A percentile compares a stretch with the other conserved stretches of the same genome.
Conservation (phyloP, 2,329 filamentous ascomycete genomes). For the Fusarium floridanum region DNA sequence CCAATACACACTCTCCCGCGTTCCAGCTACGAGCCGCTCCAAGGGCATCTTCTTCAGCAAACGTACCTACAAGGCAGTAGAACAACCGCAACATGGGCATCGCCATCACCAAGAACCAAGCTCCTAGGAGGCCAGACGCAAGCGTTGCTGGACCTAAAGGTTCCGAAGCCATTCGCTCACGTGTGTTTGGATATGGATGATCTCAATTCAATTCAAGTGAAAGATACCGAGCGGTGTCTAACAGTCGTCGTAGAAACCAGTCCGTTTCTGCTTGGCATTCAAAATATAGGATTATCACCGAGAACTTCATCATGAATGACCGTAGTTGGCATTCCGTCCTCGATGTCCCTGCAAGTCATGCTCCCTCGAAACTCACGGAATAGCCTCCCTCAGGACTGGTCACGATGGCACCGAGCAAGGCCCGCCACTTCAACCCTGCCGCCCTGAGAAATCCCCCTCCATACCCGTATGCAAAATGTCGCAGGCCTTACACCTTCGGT, state of each 20-base stretch:
- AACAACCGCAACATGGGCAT: background rate
- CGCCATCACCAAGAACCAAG: background rate
- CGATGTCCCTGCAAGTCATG: background rate
- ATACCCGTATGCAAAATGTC: background rate
- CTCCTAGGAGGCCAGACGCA: background rate
- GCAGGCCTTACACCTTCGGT: background rate
- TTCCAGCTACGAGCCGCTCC: background rate
- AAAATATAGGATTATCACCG: background rate
- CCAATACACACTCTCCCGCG: background rate
- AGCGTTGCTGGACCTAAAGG: background rate
- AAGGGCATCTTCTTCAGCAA: background rate
- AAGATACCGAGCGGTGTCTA: background rate
- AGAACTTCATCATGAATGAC: background rate
- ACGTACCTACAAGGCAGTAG: background rate
- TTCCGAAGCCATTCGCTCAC: background rate
- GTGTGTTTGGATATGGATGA: background rate
- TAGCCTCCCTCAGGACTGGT: background rate
- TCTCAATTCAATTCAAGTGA: background rate
- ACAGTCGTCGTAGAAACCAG: background rate
- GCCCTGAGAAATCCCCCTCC: background rate
- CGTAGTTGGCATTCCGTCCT: background rate
- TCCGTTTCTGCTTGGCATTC: background rate
- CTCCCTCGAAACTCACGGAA: background rate
- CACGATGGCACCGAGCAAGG: background rate
- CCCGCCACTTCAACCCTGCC: background rate